Base-by-base conservation (phyloP, 2,329 filamentous ascomycete species). In the Pseudocercospora crystallina region DNA sequence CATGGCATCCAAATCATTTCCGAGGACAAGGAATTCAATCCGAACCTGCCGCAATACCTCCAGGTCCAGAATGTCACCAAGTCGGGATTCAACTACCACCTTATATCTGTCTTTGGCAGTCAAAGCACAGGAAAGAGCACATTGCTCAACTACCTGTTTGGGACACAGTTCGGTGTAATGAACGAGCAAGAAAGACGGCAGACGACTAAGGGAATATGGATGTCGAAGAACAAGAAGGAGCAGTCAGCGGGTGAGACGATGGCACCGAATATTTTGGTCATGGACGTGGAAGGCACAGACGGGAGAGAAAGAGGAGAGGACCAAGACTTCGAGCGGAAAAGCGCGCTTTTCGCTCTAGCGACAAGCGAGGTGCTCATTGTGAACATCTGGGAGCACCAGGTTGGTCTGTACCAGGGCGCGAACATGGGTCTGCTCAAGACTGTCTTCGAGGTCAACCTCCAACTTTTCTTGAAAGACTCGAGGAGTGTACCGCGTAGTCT, bases 391-490 rank as follows among this genome's bases (percentile, higher is more conserved):
- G 94, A 99, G 73, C 92, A 96, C 71, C 94, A 99, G 73, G 94
- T 99, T 56, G 94, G 94, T 41, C 73, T 99, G 70, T 99, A 99
- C 69, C 92, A 99, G 74, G 94, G 94, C 50, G 94, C 94, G 63
- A 99, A 99, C 71, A 99, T 99, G 94, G 94, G 94, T 8, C 74
- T 99, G 64, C 78, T 99, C 65, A 99, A 99, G 80, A 99, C 95
- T 0, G 94, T 99, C 3, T 99, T 99, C 64, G 94, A 99, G 75
- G 94, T 99, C 71, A 99, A 99, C 69, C 71, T 99, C 68, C 92
- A 97, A 73, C 79, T 99, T 26, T 99, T 99, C 73, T 78, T 97
- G 62, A 96, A 96, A 76, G 91, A 96, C 70, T 90, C 86, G 71
- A 89, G 90, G 87, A 90, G 89, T 13, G 90, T 86, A 29, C 89